Evolutionary conservation across 768 basidiomycete species (phyloP).

Genomic region (Mycena indigotica): DNA sequence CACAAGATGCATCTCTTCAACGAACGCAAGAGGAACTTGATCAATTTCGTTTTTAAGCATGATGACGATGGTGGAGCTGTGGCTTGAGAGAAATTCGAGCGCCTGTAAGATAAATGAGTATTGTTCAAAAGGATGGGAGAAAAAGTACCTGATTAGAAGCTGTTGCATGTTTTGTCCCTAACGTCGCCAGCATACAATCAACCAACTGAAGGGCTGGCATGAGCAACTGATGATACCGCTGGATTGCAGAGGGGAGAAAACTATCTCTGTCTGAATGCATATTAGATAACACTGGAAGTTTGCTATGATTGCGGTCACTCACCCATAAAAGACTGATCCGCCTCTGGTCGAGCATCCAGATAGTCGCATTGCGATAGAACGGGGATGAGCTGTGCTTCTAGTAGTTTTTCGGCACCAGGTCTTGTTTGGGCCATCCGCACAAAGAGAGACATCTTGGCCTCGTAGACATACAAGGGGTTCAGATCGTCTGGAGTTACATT

Average conservation of each 20-base stretch:
- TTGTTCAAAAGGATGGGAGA: background rate
- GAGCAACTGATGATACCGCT: slow-evolving; percentile 89
- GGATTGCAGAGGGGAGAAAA: slow-evolving; percentile 86
- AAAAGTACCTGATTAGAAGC: slow-evolving; percentile 66
- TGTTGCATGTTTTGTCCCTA: slow-evolving; percentile 68
- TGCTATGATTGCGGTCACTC: too few relatives aligned
- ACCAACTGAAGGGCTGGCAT: slow-evolving; percentile 86
- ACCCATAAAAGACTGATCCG: slow-evolving; percentile 84
- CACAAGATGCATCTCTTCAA: slow-evolving; percentile 82
- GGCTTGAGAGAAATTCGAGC: slow-evolving; percentile 77
- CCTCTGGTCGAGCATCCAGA: slow-evolving; percentile 81
- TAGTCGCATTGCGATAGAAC: slow-evolving; percentile 84
- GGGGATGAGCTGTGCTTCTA: slow-evolving; percentile 76
- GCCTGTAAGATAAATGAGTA: slow-evolving; percentile 46
- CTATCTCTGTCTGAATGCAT: slow-evolving; percentile 65
- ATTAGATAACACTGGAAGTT: slow-evolving; percentile 7
- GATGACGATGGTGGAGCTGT: slow-evolving; percentile 82
- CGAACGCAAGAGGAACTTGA: slow-evolving; percentile 58
- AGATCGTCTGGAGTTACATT: slow-evolving; percentile 65
- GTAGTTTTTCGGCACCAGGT: slow-evolving; percentile 79
- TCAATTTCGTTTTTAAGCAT: slow-evolving; percentile 76
- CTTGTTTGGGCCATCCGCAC: slow-evolving; percentile 82
- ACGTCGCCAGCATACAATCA: slow-evolving; percentile 73
- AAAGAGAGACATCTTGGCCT: slow-evolving; percentile 90
- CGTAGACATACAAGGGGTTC: slow-evolving; percentile 91